Conservation (phyloP, 2,329 filamentous ascomycete species). For the Sporothrix phasma region DNA sequence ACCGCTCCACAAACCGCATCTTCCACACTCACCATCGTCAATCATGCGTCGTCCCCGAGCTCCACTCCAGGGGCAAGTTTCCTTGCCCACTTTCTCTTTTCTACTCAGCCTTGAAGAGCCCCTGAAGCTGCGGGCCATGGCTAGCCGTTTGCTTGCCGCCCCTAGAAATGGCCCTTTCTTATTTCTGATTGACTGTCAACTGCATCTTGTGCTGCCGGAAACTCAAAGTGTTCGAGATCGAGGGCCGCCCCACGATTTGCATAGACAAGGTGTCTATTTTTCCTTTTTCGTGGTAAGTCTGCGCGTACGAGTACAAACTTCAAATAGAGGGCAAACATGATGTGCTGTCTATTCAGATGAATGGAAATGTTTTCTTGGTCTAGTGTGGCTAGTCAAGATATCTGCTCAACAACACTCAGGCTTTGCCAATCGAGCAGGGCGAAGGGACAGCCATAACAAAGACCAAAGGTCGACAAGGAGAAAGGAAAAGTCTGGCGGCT, state of each 20-base stretch:
- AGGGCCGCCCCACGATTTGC: not conserved
- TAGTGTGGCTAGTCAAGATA: too few species aligned
- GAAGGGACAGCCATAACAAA: too few species aligned
- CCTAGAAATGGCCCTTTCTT: not conserved
- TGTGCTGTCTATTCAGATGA: too few species aligned
- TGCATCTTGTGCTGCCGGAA: constrained; percentile 1
- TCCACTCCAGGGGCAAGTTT: not conserved
- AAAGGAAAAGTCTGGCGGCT: too few species aligned
- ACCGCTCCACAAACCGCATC: constrained; percentile 1
- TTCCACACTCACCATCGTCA: not conserved
- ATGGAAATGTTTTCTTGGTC: too few species aligned
- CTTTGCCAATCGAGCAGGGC: too few species aligned
- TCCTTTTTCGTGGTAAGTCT: not conserved
- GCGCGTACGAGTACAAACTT: not conserved
- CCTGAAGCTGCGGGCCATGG: not conserved
- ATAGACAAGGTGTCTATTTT: not conserved
- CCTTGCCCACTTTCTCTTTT: not conserved
- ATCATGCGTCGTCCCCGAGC: not conserved
- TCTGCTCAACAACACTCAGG: too few species aligned
- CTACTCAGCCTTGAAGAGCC: not conserved
- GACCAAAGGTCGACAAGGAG: too few species aligned
- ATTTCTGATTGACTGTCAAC: not conserved
- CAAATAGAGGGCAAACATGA: too few species aligned
- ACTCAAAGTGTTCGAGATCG: constrained; percentile 7
- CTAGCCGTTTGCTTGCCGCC: not conserved